Conservation (phyloP, 169 alveolate species). For the Plasmodium relictum region DNA sequence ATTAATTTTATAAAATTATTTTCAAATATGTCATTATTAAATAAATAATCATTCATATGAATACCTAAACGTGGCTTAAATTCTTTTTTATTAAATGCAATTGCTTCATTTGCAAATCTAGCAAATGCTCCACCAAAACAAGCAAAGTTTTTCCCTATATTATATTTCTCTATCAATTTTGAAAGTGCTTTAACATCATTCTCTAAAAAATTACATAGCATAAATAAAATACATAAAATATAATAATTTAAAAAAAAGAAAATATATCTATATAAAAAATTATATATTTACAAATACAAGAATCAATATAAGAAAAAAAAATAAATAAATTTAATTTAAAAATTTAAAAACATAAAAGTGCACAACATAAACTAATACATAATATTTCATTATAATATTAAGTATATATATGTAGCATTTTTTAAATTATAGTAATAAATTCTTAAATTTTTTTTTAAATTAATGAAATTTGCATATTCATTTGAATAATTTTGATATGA, state of each 20-base stretch:
- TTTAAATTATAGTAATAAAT: too few relatives aligned
- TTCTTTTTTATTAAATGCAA: conserved; percentile 18
- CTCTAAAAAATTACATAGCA: conserved; percentile 28
- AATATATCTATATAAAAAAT: neutral
- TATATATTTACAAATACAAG: too few relatives aligned
- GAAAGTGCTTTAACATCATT: conserved; percentile 1
- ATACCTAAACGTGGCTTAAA: conserved; percentile 47
- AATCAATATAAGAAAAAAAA: neutral
- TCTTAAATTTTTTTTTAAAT: too few relatives aligned
- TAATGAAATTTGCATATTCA: too few relatives aligned
- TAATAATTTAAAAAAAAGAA: neutral
- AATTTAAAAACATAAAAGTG: neutral
- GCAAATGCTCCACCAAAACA: conserved; percentile 39
- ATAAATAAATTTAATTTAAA: neutral
- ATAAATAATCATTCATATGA: conserved; percentile 48
- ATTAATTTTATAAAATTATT: conserved; percentile 32
- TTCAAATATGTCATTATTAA: conserved; percentile 15
- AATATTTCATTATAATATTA: too few relatives aligned
- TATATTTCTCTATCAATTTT: conserved; percentile 4
- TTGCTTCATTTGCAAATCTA: conserved; percentile 47
- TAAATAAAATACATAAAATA: neutral
- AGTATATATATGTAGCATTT: too few relatives aligned
- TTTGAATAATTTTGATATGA: too few relatives aligned
- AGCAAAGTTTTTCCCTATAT: conserved; percentile 26
- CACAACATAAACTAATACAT: neutral